Evolutionary conservation across 345 rosid species (phyloP).

Genomic region (Citrus cavaleriei): DNA sequence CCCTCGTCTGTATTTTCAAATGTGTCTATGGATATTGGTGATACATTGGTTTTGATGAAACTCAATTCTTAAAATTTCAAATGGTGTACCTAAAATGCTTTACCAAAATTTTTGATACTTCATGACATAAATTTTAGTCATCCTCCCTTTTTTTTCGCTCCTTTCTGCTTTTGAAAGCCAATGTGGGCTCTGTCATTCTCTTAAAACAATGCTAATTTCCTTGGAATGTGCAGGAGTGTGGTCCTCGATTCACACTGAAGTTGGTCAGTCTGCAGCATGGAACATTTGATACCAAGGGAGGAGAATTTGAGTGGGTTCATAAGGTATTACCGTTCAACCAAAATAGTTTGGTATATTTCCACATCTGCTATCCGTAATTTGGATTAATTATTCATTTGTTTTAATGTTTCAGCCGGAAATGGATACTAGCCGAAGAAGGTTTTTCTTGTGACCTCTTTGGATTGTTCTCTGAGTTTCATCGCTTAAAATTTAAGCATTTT

Average conservation of each 20-base stretch:
- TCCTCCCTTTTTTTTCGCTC: neutral
- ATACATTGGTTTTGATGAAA: neutral
- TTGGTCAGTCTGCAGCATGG: constrained; percentile 80
- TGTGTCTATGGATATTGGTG: neutral
- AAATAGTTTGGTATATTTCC: neutral
- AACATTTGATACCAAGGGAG: constrained; percentile 79
- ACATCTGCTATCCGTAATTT: neutral
- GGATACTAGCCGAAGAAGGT: constrained; percentile 96
- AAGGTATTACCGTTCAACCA: constrained; percentile 42
- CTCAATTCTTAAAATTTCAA: neutral
- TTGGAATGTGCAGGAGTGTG: constrained; percentile 60
- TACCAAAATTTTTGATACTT: neutral
- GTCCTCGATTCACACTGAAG: constrained; percentile 86
- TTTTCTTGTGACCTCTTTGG: constrained; percentile 57
- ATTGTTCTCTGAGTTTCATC: neutral
- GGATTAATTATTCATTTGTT: neutral
- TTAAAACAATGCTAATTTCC: neutral
- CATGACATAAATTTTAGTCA: no score
- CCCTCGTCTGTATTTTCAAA: neutral
- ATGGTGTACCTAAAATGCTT: neutral
- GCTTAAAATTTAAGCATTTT: neutral
- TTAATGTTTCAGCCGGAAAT: constrained; percentile 62
- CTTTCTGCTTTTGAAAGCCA: no score
- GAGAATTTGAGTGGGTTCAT: constrained; percentile 96
- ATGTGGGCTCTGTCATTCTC: neutral